phyloP scores from a whole-genome alignment of 495 filamentous ascomycete species.

The Talaromyces trachyspermus region DNA sequence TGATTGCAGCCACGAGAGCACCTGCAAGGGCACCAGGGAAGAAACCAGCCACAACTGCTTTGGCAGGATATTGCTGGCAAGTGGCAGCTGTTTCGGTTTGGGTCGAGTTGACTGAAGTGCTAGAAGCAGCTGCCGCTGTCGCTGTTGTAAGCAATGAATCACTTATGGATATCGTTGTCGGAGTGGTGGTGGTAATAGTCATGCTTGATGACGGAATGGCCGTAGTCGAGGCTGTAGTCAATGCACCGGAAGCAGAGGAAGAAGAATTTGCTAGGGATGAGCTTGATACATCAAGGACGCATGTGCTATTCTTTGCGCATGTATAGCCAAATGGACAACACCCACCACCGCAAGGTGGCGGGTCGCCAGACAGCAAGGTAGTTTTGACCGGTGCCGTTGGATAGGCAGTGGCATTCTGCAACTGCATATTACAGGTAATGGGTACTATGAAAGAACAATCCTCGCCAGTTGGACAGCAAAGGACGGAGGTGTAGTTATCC shows the following conservation, averaged over 20 bases:
- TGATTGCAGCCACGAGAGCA: slow-evolving; percentile 35
- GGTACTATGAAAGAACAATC: slow-evolving; percentile 60
- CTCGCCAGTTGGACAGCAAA: slow-evolving; percentile 66
- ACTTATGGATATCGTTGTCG: slow-evolving; percentile 2
- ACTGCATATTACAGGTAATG: slow-evolving; percentile 61
- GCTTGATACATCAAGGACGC: slow-evolving; percentile 31
- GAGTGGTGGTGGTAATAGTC: slow-evolving; percentile 6
- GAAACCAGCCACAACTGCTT: slow-evolving; percentile 53
- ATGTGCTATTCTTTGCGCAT: slow-evolving; percentile 46
- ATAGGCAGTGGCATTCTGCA: slow-evolving; percentile 54
- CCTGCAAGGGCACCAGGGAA: slow-evolving; percentile 55
- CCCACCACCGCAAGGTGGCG: slow-evolving; percentile 49
- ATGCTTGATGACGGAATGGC: slow-evolving; percentile 11
- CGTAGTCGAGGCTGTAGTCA: slow-evolving; percentile 17
- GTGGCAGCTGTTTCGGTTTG: slow-evolving; percentile 9
- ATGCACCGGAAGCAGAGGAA: slow-evolving; percentile 22
- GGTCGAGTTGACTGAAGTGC: slow-evolving; percentile 14
- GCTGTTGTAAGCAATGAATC: slow-evolving; percentile 11
- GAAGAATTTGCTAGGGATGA: slow-evolving; percentile 21
- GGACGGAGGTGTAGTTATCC: slow-evolving; percentile 57
- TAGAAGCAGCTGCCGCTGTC: slow-evolving; percentile 14
- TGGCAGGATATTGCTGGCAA: slow-evolving; percentile 39
- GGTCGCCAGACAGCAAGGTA: slow-evolving; percentile 47
- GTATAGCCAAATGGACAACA: slow-evolving; percentile 78
- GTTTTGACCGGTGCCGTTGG: slow-evolving; percentile 63